phyloP scores from a whole-genome alignment of 2,329 filamentous ascomycete species.

The Fusarium nelsonii region DNA sequence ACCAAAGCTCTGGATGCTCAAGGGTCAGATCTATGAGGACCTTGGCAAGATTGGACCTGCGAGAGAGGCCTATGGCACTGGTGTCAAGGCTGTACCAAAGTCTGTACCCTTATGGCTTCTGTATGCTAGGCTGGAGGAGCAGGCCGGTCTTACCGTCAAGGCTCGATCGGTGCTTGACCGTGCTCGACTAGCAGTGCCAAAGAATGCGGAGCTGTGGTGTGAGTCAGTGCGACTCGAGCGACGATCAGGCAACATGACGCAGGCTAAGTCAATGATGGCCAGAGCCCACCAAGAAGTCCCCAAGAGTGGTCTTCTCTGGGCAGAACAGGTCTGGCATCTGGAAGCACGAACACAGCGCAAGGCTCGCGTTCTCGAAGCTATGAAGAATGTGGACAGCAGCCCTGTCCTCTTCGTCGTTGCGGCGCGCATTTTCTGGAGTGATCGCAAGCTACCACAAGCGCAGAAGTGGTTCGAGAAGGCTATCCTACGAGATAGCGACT shows the following conservation, averaged over 20 bases:
- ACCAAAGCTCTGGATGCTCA: constrained; percentile 97
- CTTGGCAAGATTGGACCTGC: constrained; percentile 84
- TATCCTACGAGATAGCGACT: constrained; percentile 85
- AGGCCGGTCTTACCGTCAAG: constrained; percentile 84
- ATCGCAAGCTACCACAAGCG: constrained; percentile 91
- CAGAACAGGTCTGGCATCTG: constrained; percentile 94
- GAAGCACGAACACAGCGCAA: constrained; percentile 93
- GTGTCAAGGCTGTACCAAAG: constrained; percentile 86
- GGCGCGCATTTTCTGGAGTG: constrained; percentile 95
- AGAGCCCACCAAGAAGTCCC: constrained; percentile 92
- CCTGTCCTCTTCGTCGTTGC: constrained; percentile 90
- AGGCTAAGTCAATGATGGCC: constrained; percentile 94
- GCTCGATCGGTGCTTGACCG: constrained; percentile 94
- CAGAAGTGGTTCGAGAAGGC: constrained; percentile 98
- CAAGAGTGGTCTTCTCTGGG: constrained; percentile 88
- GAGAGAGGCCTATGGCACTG: constrained; percentile 88
- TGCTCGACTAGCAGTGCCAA: constrained; percentile 87
- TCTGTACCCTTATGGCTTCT: constrained; percentile 92
- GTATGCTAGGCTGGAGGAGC: constrained; percentile 88
- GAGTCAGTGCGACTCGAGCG: constrained; percentile 95
- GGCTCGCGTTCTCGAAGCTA: constrained; percentile 89
- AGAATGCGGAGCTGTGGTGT: constrained; percentile 86
- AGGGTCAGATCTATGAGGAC: constrained; percentile 95
- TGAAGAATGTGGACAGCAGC: constrained; percentile 97
- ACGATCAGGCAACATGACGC: constrained; percentile 82